Evolutionary conservation across 2,329 filamentous ascomycete species (phyloP), one percentile per base, ranked within the genome.

Genomic region (Microsporum canis): DNA sequence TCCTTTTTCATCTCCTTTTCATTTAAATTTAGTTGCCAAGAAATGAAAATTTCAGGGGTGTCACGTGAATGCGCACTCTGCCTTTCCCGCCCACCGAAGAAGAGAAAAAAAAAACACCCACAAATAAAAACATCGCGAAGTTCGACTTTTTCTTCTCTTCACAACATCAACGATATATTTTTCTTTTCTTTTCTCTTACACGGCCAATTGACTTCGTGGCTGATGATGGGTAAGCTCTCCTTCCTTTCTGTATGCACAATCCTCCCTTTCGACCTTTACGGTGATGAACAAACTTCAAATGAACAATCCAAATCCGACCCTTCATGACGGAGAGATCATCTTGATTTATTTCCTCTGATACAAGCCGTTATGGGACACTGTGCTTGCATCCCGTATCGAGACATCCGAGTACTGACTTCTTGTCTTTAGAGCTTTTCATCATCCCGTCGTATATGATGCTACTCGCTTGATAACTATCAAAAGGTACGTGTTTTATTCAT

Each of bases 261-360:
- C 5, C 31, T 49, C 23, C 45, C 23, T 23, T 8, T 41, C 12
- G 17, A 12, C 45, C 14, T 49, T 10, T 49, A 49, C 36, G n/a
- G 69, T 70, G 72, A 79, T 73, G 77, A 80, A 75, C 72, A 68
- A 70, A 65, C 68, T 66, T 33, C 27, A 68, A 76, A 27, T 68
- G 73, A 80, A 81, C 79, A 82, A 82, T 82, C 80, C 80, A 82
- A 82, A 73, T 78, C 80, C 80, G 79, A 82, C 74, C 70, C 69
- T 66, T 73, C 74, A 70, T 82, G 80, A 78, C 78, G 80, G 80
- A 80, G 2, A 33, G 3, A 27, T 7, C 70, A 51, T 53, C 34
- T 51, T n/a, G 55, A 55, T 41, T 41, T 14, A n/a, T 8, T 23
- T 57, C 33, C 23, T 43, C 55, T 57, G 55, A 57, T 41, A 57